These are phyloP conservation scores for Syncephalastrum contaminatum DNA, from an alignment of 371 early-diverging fungal genomes.

Conservation along the genomic window DNA sequence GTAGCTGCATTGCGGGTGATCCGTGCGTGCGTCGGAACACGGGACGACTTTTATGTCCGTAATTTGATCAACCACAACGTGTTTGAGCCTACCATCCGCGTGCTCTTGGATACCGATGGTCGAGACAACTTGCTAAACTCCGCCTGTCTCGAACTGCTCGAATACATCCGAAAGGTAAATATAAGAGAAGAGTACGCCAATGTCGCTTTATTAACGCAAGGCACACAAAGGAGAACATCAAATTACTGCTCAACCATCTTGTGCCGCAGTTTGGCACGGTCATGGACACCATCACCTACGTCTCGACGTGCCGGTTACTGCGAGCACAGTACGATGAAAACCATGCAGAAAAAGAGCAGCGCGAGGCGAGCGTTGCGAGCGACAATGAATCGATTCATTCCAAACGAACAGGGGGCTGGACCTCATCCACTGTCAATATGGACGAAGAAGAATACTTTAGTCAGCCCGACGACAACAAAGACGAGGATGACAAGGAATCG, in stretches of 20 bases:
- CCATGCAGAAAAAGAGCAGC: slow-evolving; percentile 25
- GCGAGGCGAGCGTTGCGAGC: slow-evolving; percentile 19
- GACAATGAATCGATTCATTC: slow-evolving; percentile 12
- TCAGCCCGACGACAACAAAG: slow-evolving; percentile 64
- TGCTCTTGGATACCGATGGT: slow-evolving; percentile 64
- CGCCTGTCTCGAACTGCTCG: slow-evolving; percentile 85
- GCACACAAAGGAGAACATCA: slow-evolving; percentile 61
- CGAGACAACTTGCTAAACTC: slow-evolving; percentile 84
- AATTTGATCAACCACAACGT: slow-evolving; percentile 66
- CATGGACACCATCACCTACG: slow-evolving; percentile 63
- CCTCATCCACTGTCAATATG: slow-evolving; percentile 60
- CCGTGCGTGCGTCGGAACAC: slow-evolving; percentile 68
- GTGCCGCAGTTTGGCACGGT: slow-evolving; percentile 60
- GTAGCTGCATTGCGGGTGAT: slow-evolving; percentile 79
- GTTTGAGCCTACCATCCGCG: slow-evolving; percentile 65
- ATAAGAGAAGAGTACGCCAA: background rate
- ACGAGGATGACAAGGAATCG: slow-evolving; percentile 9
- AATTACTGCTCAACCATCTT: slow-evolving; percentile 71
- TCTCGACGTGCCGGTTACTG: slow-evolving; percentile 57
- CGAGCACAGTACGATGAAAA: slow-evolving; percentile 64
- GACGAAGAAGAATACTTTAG: slow-evolving; percentile 89
- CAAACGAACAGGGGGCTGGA: slow-evolving; percentile 53
- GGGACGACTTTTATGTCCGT: slow-evolving; percentile 78
- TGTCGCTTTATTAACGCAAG: background rate
- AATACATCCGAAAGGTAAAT: slow-evolving; percentile 71